Base-by-base conservation (phyloP, 805 yeast genomes). In the Lachancea mirantina region DNA sequence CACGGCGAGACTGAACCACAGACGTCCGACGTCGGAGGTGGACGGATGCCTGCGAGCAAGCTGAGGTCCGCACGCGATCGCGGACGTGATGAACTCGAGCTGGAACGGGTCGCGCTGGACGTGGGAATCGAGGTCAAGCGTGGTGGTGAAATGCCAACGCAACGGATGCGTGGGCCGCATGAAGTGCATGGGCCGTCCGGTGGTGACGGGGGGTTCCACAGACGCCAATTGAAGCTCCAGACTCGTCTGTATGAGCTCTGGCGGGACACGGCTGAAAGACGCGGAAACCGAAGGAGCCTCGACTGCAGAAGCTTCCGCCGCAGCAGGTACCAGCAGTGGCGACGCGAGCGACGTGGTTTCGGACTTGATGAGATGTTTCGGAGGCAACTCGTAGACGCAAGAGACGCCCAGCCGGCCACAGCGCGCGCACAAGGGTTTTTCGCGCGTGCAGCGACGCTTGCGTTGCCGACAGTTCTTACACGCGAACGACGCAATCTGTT, bases 391-490 rank as follows among this genome's bases (percentile, higher is more conserved):
- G 36, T 58, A 58, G 7, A 52, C 27, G 40, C 63, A 58, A 5
- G 39, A 23, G 13, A 53, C 30, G 13, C 43, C 47, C 19, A 48
- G 45, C 26, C 47, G 45, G 7, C 30, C 35, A 38, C 63, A 58
- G 13, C 61, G 39, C 7, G 43, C 30, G 36, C 63, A 58, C n/a
- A 34, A 25, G n/a, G 59, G 59, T 33, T 55, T 57, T 23, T 45
- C 46, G 24, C 52, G 47, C 35, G 57, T 58, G 35, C 63, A 58
- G 34, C 49, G 55, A 1, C 59, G 51, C 38, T 55, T 54, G 1
- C 58, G 46, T 34, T 45, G 48, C 32, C 62, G 41, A 32, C 63
- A 58, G 6, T 45, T 47, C 23, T 49, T 49, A 33, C 63, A 58
- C 10, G 57, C 58, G 38, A 46, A 58, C 1, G 61, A 56, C 28